phyloP scores from a whole-genome alignment of 495 filamentous ascomycete species.

The Mycothermus thermophilus region DNA sequence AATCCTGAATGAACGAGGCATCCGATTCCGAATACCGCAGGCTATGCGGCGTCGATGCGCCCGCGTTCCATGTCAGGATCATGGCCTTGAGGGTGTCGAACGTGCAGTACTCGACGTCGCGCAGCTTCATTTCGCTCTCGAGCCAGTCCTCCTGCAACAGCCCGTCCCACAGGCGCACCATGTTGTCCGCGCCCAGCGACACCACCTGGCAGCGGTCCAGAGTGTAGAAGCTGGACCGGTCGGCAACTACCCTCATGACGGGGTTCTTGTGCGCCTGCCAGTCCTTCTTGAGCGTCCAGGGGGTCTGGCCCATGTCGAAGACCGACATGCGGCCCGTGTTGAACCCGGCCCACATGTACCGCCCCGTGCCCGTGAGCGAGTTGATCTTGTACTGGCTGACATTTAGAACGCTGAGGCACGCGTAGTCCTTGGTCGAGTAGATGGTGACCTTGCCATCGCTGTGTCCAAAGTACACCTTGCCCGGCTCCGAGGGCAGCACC shows the following conservation, averaged over 20 bases:
- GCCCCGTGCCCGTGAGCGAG: slow-evolving; percentile 66
- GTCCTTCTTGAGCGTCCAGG: slow-evolving; percentile 85
- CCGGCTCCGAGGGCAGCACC: slow-evolving; percentile 55
- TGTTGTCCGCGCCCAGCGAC: slow-evolving; percentile 80
- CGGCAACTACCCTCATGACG: slow-evolving; percentile 59
- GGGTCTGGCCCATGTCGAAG: slow-evolving; percentile 67
- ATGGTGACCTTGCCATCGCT: slow-evolving; percentile 87
- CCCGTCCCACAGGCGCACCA: slow-evolving; percentile 81
- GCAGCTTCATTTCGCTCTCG: slow-evolving; percentile 70
- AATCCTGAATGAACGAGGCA: slow-evolving; percentile 58
- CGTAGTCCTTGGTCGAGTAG: slow-evolving; percentile 61
- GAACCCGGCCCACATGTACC: slow-evolving; percentile 84
- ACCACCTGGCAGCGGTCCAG: slow-evolving; percentile 74
- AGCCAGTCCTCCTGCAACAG: slow-evolving; percentile 90
- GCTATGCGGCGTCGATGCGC: slow-evolving; percentile 73
- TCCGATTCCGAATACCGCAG: slow-evolving; percentile 55
- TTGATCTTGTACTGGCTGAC: slow-evolving; percentile 94
- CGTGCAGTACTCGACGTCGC: slow-evolving; percentile 66
- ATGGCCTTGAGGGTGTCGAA: slow-evolving; percentile 68
- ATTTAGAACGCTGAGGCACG: slow-evolving; percentile 62
- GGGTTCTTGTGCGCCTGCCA: slow-evolving; percentile 84
- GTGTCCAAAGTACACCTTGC: slow-evolving; percentile 82
- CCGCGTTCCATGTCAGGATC: slow-evolving; percentile 92
- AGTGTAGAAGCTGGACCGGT: slow-evolving; percentile 73
- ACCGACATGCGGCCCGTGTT: slow-evolving; percentile 93